Evolutionary conservation across 495 filamentous ascomycete species (phyloP), one percentile per base, ranked within the genome.

Genomic region (Annulohypoxylon moriforme): DNA sequence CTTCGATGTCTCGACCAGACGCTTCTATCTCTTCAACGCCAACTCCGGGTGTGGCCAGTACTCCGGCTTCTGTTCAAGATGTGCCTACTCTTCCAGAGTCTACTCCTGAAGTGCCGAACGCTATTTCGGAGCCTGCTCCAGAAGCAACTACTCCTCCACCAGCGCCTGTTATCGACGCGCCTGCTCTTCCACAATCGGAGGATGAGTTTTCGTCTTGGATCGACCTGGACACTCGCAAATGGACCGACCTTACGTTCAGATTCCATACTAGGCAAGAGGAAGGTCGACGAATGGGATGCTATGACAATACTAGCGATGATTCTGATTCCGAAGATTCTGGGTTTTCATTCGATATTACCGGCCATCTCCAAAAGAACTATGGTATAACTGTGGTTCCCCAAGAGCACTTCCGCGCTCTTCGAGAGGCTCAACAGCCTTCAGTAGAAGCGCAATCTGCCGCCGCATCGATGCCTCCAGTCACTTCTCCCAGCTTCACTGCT

Each of bases 401-500:
- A 14, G 27, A 50, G 22, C 64, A 60, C 56, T 67, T 60, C 33
- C 55, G 10, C 1, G 18, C 33, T 33, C 44, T 67, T 1, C 29
- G 10, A 40, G 13, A 1, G 40, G 7, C 25, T 34, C 27, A 18
- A 18, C 29, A 29, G 29, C 29, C 50, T 34, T 55, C 50, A 5
- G 29, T 20, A 16, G 29, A 10, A 55, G 29, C n/a, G 11, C 34
- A 1, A 31, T 18, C 7, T 49, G 27, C 58, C 34, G 20, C 18
- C n/a, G n/a, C 34, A 44, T 4, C 16, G 34, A 6, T 9, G 25
- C 10, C 10, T 24, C 3, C 57, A 47, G 20, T 16, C 47, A 22
- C 29, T 42, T 57, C 49, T 58, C 52, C 46, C 52, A 24, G 53
- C 58, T 72, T 67, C 27, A 22, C 31, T 52, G 34, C 69, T 40